A percentile compares a stretch with the other conserved stretches of the same genome.
Evolutionary conservation across 176 grass and related monocot genomes (phyloP).

Genomic region (bread wheat (Triticum aestivum)): IWGSC_CS_RefSeq_v2.1 NC_057811.1:295644483-295644982

Average conservation of each 20-base stretch:
- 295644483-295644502: constrained; percentile 30
- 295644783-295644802: background rate
- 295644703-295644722: background rate
- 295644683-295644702: background rate
- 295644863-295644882: constrained; percentile 14
- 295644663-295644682: background rate
- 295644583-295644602: background rate
- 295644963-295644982: background rate
- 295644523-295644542: background rate
- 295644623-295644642: background rate
- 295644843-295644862: background rate
- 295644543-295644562: background rate
- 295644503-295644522: constrained; percentile 3
- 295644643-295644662: background rate
- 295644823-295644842: background rate
- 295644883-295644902: background rate
- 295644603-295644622: background rate
- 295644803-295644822: constrained; percentile 1
- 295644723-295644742: background rate
- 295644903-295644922: background rate
- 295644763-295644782: background rate
- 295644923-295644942: background rate
- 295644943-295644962: background rate
- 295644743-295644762: background rate
- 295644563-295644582: constrained; percentile 7